phyloP scores from a whole-genome alignment of 495 filamentous ascomycete genomes.

The Aspergillus campestris region DNA sequence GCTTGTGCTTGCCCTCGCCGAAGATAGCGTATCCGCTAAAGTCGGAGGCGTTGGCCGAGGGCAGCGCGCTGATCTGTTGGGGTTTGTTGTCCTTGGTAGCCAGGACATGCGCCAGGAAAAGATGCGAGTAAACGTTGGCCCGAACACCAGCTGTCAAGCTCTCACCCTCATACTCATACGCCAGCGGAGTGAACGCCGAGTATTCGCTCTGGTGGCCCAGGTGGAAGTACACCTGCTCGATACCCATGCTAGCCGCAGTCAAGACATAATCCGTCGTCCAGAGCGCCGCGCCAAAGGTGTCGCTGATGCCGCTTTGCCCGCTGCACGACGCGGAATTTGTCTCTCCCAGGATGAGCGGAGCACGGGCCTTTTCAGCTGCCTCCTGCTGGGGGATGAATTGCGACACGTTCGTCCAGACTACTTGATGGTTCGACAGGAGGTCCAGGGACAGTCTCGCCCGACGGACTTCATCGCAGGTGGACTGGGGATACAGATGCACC shows the following conservation, averaged over 20 bases:
- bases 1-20: neutral
- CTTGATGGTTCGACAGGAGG: slow-evolving; percentile 1
- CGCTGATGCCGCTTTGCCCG: slow-evolving; percentile 23
- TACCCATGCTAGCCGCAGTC: slow-evolving; percentile 19
- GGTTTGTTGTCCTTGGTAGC: neutral
- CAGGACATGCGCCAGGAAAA: slow-evolving; percentile 4
- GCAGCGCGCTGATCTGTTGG: neutral
- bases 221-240: slow-evolving; percentile 28
- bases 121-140: slow-evolving; percentile 2
- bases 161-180: slow-evolving; percentile 3
- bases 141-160: neutral
- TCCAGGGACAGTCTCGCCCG: neutral
- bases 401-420: slow-evolving; percentile 15
- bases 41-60: neutral
- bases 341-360: slow-evolving; percentile 28
- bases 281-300: slow-evolving; percentile 28
- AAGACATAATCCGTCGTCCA: slow-evolving; percentile 32
- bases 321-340: slow-evolving; percentile 28
- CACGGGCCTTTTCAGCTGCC: slow-evolving; percentile 17
- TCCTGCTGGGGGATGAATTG: slow-evolving; percentile 16
- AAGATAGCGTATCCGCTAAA: slow-evolving; percentile 3
- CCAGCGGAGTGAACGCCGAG: slow-evolving; percentile 1
- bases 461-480: slow-evolving; percentile 1
- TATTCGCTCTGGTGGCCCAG: slow-evolving; percentile 15
- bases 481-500: slow-evolving; percentile 7